Evolutionary conservation across 2,329 filamentous ascomycete species (phyloP), one percentile per base, ranked within the genome.

Genomic region (Magnaporthiopsis incrustans): DNA sequence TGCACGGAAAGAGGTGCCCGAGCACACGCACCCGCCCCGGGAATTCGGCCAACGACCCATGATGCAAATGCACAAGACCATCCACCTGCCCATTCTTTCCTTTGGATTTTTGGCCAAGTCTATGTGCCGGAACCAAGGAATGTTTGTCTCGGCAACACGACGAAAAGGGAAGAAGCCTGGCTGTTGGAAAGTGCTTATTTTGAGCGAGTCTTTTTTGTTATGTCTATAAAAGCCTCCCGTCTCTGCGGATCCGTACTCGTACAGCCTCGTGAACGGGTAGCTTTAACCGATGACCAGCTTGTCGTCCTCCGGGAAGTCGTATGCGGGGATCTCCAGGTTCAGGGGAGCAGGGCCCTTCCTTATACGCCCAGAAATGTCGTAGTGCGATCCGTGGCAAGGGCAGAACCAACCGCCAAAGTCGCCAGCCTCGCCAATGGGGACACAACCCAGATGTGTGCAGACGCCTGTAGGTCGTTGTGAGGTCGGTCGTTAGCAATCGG

Each of bases 341-440:
- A 99, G 87, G 70, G 95, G 95, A 67, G 95, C 95, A 68, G 95
- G 95, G 70, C 95, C 95, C 86, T 91, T 97, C 84, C 95, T 89
- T 86, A 97, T 91, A 81, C 95, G 92, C 78, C 95, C 95, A 69
- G 93, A 98, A 79, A 99, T 98, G 78, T 99, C 95, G 87, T 99
- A 99, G 85, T 99, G 95, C 72, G 93, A 97, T 79, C 95, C 95
- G 87, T 99, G 95, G 90, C 95, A 99, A 70, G 95, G 95, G 85
- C 95, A 99, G 90, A 99, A 99, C 95, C 95, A 99, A 76, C 95
- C 95, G 77, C 95, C 95, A 75, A 84, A 99, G 81, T 99, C 96
- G 78, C 95, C 95, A 69, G 95, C 92, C 84, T 99, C 95, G 75
- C 96, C 95, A 74, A 99, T 99, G 76, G 95, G 95, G 72, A 99